Evolutionary conservation across 139 green algal genomes (phyloP).

Genomic region (Chlamydomonas sphaeroides): DNA sequence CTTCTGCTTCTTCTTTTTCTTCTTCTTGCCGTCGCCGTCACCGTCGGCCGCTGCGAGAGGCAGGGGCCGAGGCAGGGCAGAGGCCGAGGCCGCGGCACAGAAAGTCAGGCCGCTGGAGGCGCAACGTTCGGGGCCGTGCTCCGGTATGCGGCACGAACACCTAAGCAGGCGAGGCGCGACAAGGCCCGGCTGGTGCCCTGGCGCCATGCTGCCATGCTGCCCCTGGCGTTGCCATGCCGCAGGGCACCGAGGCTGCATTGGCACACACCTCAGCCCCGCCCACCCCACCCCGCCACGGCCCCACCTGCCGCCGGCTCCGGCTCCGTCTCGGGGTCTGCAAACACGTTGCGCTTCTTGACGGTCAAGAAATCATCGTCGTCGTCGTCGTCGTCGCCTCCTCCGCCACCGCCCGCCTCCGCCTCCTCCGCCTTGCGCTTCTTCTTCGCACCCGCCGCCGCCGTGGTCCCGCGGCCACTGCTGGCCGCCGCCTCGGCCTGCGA

Average conservation of each 20-base stretch:
- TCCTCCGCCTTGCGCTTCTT: neutral
- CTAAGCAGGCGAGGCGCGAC: too few species aligned
- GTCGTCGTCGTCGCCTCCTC: neutral
- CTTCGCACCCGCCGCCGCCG: neutral
- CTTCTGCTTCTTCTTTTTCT: conserved; percentile 78
- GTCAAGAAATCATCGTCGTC: conserved; percentile 65
- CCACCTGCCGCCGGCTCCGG: neutral
- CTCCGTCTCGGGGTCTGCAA: conserved; percentile 45
- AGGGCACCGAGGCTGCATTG: too few species aligned
- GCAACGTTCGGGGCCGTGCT: too few species aligned
- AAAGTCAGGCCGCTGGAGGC: too few species aligned
- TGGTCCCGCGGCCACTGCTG: neutral
- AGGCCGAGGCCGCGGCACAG: too few species aligned
- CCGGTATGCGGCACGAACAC: too few species aligned
- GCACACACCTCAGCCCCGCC: too few species aligned
- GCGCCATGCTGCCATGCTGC: too few species aligned
- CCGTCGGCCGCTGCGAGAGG: neutral
- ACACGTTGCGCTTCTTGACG: conserved; percentile 61
- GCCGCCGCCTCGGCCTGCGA: neutral
- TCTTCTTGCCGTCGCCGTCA: conserved; percentile 31
- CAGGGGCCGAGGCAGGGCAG: too few species aligned
- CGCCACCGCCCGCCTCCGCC: neutral
- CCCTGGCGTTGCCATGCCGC: too few species aligned
- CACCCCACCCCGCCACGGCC: too few species aligned
- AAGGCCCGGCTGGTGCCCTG: too few species aligned